Percentiles rank a stretch among this genome's conserved stretches.
Conservation (phyloP, 192 early-diverging fungal genomes). For the Rhizoclosmatium globosum region DNA sequence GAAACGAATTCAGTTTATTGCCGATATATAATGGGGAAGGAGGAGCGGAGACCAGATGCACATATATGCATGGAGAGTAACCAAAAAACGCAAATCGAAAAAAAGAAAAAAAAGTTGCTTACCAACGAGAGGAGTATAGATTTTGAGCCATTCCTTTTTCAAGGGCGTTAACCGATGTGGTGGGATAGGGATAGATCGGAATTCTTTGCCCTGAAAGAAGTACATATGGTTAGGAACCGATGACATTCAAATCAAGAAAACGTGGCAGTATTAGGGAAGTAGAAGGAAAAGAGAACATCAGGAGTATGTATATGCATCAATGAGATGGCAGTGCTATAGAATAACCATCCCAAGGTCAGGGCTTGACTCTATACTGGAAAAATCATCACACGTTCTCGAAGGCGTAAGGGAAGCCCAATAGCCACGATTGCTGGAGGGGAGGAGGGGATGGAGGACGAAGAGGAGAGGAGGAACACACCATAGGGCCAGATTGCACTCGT, state of each 20-base stretch:
- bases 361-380: constrained; percentile 57
- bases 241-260: background rate
- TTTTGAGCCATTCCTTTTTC: constrained; percentile 92
- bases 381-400: constrained; percentile 32
- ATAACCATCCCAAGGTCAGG: constrained; percentile 39
- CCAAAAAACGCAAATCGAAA: background rate
- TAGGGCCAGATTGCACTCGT: constrained; percentile 8
- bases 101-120: constrained; percentile 19
- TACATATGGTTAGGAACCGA: background rate
- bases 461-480: constrained; percentile 23
- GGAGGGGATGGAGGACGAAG: background rate
- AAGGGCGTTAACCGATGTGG: constrained; percentile 91
- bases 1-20: background rate
- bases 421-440: background rate
- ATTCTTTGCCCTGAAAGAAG: constrained; percentile 35
- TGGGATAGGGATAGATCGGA: constrained; percentile 91
- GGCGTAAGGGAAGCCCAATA: too few relatives aligned
- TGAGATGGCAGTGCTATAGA: constrained; percentile 19
- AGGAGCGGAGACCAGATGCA: background rate
- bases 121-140: constrained; percentile 92
- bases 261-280: background rate
- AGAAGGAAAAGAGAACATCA: constrained; percentile 10
- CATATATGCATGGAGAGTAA: background rate
- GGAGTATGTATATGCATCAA: constrained; percentile 35
- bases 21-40: background rate